These are phyloP conservation scores for Solanum bukasovii DNA, from an alignment of 257 asterid species.

Conservation along the genomic window DNA sequence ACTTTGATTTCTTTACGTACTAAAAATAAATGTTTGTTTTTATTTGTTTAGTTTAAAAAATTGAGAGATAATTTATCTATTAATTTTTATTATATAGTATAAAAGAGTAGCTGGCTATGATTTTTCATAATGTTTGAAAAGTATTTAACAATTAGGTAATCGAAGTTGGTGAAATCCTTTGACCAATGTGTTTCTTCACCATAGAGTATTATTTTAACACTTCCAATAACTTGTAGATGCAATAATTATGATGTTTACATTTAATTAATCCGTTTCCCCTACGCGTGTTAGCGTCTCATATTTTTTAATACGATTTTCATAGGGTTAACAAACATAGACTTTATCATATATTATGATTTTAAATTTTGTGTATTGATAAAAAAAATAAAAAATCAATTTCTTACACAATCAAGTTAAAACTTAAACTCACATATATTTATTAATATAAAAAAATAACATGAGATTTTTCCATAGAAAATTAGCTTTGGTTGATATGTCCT, in stretches of 20 bases:
- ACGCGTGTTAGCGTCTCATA: not conserved
- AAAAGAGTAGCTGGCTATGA: not conserved
- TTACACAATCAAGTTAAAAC: not conserved
- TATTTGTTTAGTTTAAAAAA: no score
- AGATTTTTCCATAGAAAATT: not conserved
- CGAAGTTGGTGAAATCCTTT: not conserved
- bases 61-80: no score
- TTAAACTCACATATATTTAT: no score
- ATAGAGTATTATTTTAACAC: not conserved
- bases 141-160: not conserved
- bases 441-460: no score
- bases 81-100: not conserved
- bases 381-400: not conserved
- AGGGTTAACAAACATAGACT: not conserved
- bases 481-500: not conserved
- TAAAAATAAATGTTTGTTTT: no score
- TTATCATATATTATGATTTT: not conserved
- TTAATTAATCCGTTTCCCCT: not conserved
- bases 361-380: not conserved
- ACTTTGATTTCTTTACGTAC: no score
- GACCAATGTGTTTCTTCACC: not conserved
- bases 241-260: not conserved
- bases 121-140: not conserved
- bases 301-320: not conserved
- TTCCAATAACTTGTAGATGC: not conserved